Evolutionary conservation across 2,329 filamentous ascomycete species (phyloP).

Genomic region (Trichoderma brevicompactum): DNA sequence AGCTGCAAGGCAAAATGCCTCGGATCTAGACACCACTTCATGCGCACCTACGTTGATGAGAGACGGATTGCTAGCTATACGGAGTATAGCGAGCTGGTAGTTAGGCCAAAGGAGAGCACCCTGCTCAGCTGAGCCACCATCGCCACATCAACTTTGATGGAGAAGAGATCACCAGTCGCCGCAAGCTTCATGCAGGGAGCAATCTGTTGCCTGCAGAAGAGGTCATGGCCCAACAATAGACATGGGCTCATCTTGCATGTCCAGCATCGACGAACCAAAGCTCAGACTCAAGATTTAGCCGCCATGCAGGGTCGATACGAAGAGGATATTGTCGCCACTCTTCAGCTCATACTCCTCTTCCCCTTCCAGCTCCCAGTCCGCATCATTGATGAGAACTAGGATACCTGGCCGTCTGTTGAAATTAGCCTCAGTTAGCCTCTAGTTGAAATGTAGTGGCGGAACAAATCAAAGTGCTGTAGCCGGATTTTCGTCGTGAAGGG

Average conservation of each 20-base stretch:
- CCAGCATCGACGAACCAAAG: not conserved
- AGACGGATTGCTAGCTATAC: conserved; percentile 5
- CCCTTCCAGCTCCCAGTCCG: conserved; percentile 97
- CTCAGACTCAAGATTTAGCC: conserved; percentile 57
- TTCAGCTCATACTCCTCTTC: conserved; percentile 89
- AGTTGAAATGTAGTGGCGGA: conserved; percentile 1
- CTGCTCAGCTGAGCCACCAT: conserved; percentile 16
- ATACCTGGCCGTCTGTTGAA: conserved; percentile 82
- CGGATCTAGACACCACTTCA: conserved; percentile 9
- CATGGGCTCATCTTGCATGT: conserved; percentile 6
- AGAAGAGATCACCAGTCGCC: not conserved
- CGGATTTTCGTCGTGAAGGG: not conserved
- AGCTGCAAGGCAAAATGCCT: not conserved
- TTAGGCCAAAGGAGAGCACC: not conserved
- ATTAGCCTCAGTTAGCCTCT: conserved; percentile 12
- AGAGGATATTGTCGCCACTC: conserved; percentile 83
- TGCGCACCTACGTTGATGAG: not conserved
- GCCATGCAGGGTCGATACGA: conserved; percentile 95
- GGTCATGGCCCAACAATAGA: not conserved
- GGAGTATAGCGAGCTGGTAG: not conserved
- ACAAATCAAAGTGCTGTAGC: not conserved
- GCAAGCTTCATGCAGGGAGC: conserved; percentile 1
- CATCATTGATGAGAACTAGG: conserved; percentile 94
- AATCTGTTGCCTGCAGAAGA: not conserved
- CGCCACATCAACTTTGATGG: not conserved